Evolutionary conservation across 2,329 filamentous ascomycete genomes (phyloP).

Genomic region (Alternaria ethzedia): DNA sequence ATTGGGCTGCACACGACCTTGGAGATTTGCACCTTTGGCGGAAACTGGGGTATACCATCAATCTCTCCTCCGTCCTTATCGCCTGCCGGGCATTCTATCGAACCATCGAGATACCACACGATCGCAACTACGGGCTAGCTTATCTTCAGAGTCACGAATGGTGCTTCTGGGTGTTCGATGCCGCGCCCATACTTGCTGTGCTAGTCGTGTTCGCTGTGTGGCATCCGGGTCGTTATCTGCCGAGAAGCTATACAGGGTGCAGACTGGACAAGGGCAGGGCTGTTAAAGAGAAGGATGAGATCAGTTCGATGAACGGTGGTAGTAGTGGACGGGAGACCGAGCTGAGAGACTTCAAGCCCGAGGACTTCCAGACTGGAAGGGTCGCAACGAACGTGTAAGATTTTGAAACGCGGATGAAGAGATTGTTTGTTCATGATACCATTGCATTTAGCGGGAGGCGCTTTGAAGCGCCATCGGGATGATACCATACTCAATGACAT

Average conservation of each 20-base stretch:
- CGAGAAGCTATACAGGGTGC: conserved; percentile 38
- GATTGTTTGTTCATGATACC: conserved; percentile 16
- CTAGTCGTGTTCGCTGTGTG: conserved; percentile 58
- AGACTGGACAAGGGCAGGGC: conserved; percentile 38
- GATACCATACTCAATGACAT: conserved; percentile 14
- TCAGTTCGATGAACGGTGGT: conserved; percentile 22
- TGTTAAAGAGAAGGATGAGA: conserved; percentile 43
- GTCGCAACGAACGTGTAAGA: conserved; percentile 7
- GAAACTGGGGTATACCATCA: conserved; percentile 43
- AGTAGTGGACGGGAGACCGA: conserved; percentile 9
- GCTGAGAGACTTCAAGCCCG: conserved; percentile 29
- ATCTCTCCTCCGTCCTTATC: conserved; percentile 38
- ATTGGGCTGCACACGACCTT: conserved; percentile 40
- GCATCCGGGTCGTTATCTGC: conserved; percentile 52
- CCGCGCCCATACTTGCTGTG: conserved; percentile 56
- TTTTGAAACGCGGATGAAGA: background rate
- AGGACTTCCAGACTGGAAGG: conserved; percentile 27
- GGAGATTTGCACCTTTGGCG: conserved; percentile 47
- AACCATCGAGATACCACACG: conserved; percentile 61
- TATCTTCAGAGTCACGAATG: conserved; percentile 61
- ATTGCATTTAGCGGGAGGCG: conserved; percentile 23
- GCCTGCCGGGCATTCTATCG: conserved; percentile 61
- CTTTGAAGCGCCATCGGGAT: conserved; percentile 8
- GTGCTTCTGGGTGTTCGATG: conserved; percentile 61
- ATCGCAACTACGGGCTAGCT: conserved; percentile 51